Evolutionary conservation across 331 rosid genomes (phyloP).

Genomic region (Pyracantha coccinea): DNA sequence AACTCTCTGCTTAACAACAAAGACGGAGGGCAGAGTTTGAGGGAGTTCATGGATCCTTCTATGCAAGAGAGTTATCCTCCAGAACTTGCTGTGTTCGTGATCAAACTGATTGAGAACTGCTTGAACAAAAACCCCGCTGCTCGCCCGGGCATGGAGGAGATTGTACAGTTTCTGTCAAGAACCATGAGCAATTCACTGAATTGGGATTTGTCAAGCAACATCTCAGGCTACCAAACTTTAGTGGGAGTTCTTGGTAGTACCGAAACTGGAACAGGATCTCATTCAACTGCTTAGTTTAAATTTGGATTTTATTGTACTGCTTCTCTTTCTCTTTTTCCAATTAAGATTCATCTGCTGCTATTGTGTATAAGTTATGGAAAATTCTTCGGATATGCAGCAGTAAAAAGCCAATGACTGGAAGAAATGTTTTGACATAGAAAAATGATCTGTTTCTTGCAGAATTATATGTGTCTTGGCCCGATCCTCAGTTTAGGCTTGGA

Average conservation of each 20-base stretch:
- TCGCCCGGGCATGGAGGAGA: constrained; percentile 64
- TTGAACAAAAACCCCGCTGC: constrained; percentile 42
- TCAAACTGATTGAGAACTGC: constrained; percentile 42
- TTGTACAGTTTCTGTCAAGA: constrained; percentile 48
- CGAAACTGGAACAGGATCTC: neutral
- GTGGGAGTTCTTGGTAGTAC: constrained; percentile 6
- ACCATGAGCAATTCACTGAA: constrained; percentile 47
- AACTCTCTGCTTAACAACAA: constrained; percentile 24
- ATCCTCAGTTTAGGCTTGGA: neutral
- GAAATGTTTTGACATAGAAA: neutral
- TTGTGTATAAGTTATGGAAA: too few species aligned
- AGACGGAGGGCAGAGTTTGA: constrained; percentile 33
- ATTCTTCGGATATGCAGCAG: neutral
- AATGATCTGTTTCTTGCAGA: neutral
- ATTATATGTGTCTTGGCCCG: neutral
- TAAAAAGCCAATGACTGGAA: neutral
- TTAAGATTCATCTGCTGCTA: neutral
- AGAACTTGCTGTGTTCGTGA: constrained; percentile 45
- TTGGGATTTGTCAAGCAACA: constrained; percentile 44
- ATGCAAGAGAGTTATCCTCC: constrained; percentile 43
- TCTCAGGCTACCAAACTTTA: constrained; percentile 6
- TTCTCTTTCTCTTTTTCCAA: neutral
- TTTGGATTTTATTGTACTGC: neutral
- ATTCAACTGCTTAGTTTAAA: neutral
- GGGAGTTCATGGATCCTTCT: constrained; percentile 49